Evolutionary conservation across 192 early-diverging fungal genomes (phyloP), one percentile per base, ranked within the genome.

Genomic region (Glomus cerebriforme): DNA sequence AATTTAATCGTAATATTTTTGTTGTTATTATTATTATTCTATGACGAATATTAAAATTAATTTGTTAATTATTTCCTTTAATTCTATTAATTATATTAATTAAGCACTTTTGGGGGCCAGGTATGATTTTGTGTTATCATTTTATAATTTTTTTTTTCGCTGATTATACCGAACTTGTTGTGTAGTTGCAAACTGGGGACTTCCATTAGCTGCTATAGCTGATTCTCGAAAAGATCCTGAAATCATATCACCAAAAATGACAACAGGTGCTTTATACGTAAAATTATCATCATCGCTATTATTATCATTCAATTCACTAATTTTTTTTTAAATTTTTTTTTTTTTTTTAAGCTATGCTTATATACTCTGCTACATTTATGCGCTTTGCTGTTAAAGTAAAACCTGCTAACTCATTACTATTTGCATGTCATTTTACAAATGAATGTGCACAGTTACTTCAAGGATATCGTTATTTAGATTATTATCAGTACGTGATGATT

Each of bases 241-340:
- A 75, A 85, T 93, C 80, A 99, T 99, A 82, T 93, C 91, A 35
- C 93, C 94, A 67, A 98, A 96, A 75, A 99, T 99, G 97, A 99
- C 97, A 39, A 79, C 81, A 22, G 92, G 92, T 92, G 81, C 63
- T 68, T 75, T n/a, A n/a, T n/a, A n/a, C n/a, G n/a, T n/a, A n/a
- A n/a, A n/a, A n/a, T n/a, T n/a, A 54, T 63, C 62, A 39, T 39
- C 9, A 39, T 39, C n/a, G n/a, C n/a, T n/a, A n/a, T n/a, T 1
- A 39, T 39, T 7, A 39, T 39, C 37, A 9, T 39, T 39, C 37
- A 9, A 39, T 39, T 39, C 9, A 39, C 1, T 39, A n/a, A n/a
- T 39, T 39, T 8, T 9, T 37, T 17, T 13, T 79, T 37, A 29
- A 12, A 12, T 27, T 26, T 45, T 13, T 17, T 35, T 49, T 60